Percentiles rank a stretch among this genome's conserved stretches.
Evolutionary conservation across 1,284 basidiomycete species (phyloP).

Genomic region (Cutaneotrichosporon cyanovorans): DNA sequence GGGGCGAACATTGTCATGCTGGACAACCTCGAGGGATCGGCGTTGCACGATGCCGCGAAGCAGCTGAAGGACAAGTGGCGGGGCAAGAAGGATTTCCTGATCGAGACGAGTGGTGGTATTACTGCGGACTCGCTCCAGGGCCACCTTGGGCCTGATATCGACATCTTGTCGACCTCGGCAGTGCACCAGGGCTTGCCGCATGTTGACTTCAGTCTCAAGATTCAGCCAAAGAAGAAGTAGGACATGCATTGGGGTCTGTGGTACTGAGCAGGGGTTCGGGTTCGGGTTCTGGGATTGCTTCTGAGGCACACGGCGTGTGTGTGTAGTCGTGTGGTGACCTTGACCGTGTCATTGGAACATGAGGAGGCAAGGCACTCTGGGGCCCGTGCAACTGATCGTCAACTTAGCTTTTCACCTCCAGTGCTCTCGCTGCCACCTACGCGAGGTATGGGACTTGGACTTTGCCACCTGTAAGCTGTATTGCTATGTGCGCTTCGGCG

Average conservation of each 20-base stretch:
- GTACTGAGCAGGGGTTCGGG: background rate
- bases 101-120: conserved; percentile 89
- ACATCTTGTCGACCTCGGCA: conserved; percentile 84
- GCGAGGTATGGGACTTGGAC: too few species aligned
- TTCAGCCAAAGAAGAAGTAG: conserved; percentile 10
- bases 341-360: background rate
- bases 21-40: conserved; percentile 80
- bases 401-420: too few species aligned
- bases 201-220: conserved; percentile 74
- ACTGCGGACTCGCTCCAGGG: conserved; percentile 61
- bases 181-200: conserved; percentile 80
- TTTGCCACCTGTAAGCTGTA: too few species aligned
- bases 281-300: background rate
- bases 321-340: background rate
- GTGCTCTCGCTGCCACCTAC: too few species aligned
- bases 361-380: background rate
- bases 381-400: too few species aligned
- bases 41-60: conserved; percentile 61
- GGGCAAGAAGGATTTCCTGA: conserved; percentile 66
- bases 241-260: background rate
- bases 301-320: background rate
- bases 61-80: conserved; percentile 56
- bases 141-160: conserved; percentile 60
- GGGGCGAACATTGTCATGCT: conserved; percentile 98
- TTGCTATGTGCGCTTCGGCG: too few species aligned